These are phyloP conservation scores for Trametes cinnabarina DNA, from an alignment of 768 basidiomycete genomes.

Conservation along the genomic window DNA sequence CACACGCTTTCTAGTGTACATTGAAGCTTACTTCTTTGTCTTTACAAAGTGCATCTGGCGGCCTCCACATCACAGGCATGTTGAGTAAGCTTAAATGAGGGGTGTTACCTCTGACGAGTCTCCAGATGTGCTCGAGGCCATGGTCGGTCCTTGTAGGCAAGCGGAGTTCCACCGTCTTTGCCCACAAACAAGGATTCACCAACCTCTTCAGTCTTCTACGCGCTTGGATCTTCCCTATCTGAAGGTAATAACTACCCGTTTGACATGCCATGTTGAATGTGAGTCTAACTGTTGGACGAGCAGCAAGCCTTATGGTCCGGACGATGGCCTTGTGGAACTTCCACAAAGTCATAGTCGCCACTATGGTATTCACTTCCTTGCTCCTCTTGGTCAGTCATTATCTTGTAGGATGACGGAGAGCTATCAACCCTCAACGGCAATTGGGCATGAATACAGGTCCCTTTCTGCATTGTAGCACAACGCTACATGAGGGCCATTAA, in stretches of 20 bases:
- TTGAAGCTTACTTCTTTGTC: background rate
- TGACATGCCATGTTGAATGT: too few species aligned
- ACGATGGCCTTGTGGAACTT: slow-evolving; percentile 12
- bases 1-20: too few species aligned
- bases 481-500: too few species aligned
- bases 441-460: too few species aligned
- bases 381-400: background rate
- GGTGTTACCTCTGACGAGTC: too few species aligned
- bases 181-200: too few species aligned
- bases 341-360: background rate
- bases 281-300: too few species aligned
- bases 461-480: too few species aligned
- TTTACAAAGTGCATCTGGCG: background rate
- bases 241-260: too few species aligned
- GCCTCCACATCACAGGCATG: too few species aligned
- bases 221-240: background rate
- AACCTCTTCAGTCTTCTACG: background rate
- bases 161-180: background rate
- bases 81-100: too few species aligned
- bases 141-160: background rate
- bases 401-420: background rate
- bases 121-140: background rate
- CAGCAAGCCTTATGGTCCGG: slow-evolving; percentile 3
- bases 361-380: background rate
- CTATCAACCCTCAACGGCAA: background rate